Percentiles rank a stretch among this genome's conserved stretches.
These are phyloP conservation scores for Gossypium raimondii DNA, from an alignment of 345 rosid species.

Conservation along the genomic window DNA sequence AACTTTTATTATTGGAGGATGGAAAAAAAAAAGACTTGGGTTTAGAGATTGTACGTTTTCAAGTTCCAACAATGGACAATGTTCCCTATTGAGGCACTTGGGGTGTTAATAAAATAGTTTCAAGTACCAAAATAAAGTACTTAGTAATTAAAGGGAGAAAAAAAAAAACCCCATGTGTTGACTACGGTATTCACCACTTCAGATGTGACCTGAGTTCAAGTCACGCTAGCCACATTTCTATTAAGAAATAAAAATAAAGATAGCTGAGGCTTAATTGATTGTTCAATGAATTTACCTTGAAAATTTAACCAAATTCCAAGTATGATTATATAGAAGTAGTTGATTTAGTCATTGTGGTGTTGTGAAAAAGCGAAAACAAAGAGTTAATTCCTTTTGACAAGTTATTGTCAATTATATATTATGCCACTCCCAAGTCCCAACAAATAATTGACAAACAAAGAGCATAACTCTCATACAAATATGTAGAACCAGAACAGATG, in stretches of 20 bases:
- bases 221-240: accelerated
- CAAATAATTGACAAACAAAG: too few species aligned
- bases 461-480: not conserved
- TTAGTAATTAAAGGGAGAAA: not conserved
- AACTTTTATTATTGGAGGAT: not conserved
- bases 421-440: too few species aligned
- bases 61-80: constrained; percentile 6
- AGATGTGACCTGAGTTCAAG: too few species aligned
- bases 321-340: too few species aligned
- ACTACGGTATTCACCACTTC: accelerated
- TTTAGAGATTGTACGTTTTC: not conserved
- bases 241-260: not conserved
- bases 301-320: not conserved
- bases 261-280: not conserved
- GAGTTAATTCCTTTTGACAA: too few species aligned
- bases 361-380: too few species aligned
- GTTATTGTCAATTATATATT: too few species aligned
- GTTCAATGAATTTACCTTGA: constrained; percentile 3
- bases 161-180: too few species aligned
- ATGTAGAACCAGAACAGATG: not conserved
- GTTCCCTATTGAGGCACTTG: not conserved
- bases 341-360: too few species aligned
- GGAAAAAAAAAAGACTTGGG: not conserved
- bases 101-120: not conserved
- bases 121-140: not conserved